A percentile compares a stretch with the other conserved stretches of the same genome.
Evolutionary conservation across 371 early-diverging fungal species (phyloP).

Genomic region (Nematocida sp.): DNA sequence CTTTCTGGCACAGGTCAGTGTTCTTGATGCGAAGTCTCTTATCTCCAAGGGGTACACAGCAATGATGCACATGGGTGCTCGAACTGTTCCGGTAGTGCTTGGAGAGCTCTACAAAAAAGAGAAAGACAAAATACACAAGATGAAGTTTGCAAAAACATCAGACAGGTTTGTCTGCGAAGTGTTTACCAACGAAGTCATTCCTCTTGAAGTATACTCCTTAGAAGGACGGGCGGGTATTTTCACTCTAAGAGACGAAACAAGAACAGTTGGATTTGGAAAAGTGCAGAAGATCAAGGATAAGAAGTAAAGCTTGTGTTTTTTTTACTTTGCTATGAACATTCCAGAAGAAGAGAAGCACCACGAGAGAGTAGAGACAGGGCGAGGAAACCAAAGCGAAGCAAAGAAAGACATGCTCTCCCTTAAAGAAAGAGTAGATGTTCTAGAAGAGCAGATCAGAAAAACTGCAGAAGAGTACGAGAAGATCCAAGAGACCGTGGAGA

Average conservation of each 20-base stretch:
- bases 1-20: constrained; percentile 57
- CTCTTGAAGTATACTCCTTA: constrained; percentile 32
- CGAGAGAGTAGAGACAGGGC: not conserved
- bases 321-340: not conserved
- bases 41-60: constrained; percentile 61
- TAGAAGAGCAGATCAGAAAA: constrained; percentile 49
- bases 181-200: constrained; percentile 32
- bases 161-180: constrained; percentile 61
- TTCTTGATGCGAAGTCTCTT: constrained; percentile 60
- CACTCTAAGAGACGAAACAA: constrained; percentile 60
- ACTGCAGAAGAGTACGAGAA: constrained; percentile 26
- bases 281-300: constrained; percentile 60
- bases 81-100: constrained; percentile 52
- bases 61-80: constrained; percentile 62
- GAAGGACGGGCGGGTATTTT: constrained; percentile 57
- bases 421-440: constrained; percentile 21
- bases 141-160: constrained; percentile 57
- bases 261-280: constrained; percentile 64
- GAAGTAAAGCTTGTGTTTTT: constrained; percentile 35
- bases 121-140: constrained; percentile 59
- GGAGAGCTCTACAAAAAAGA: constrained; percentile 56
- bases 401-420: constrained; percentile 37
- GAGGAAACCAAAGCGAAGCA: not conserved
- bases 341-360: constrained; percentile 15
- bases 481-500: constrained; percentile 33